phyloP scores from a whole-genome alignment of 2,329 filamentous ascomycete genomes.

The Catunica adiposa region DNA sequence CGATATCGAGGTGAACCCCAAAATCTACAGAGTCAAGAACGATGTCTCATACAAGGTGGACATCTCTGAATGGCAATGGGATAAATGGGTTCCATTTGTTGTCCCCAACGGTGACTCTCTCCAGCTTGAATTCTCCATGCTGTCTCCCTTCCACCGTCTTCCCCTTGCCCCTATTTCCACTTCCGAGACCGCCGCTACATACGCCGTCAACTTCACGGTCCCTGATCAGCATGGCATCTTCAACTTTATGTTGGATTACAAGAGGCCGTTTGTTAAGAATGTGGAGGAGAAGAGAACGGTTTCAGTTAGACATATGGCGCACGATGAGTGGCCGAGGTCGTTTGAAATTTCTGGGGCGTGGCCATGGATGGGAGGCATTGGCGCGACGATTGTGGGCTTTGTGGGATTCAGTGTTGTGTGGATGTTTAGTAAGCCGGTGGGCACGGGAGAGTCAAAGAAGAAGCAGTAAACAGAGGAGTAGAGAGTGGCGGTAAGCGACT shows the following conservation, averaged over 20 bases:
- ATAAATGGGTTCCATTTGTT: constrained; percentile 58
- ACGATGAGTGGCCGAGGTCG: constrained; percentile 89
- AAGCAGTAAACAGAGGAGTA: constrained; percentile 24
- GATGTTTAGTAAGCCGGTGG: constrained; percentile 50
- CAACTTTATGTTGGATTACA: constrained; percentile 96
- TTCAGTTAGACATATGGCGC: constrained; percentile 87
- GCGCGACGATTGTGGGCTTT: constrained; percentile 69
- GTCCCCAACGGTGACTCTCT: constrained; percentile 54
- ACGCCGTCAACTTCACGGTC: constrained; percentile 57
- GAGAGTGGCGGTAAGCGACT: neutral
- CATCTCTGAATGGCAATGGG: constrained; percentile 65
- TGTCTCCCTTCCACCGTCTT: constrained; percentile 90
- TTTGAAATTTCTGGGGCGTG: constrained; percentile 80
- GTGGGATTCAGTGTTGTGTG: constrained; percentile 71
- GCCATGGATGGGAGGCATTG: constrained; percentile 86
- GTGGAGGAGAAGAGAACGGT: constrained; percentile 91
- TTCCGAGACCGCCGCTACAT: constrained; percentile 55
- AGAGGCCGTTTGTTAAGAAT: constrained; percentile 76
- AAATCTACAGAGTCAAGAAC: constrained; percentile 90
- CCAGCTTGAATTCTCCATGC: constrained; percentile 97
- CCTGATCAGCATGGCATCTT: constrained; percentile 99
- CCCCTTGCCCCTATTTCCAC: constrained; percentile 42
- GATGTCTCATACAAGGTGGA: constrained; percentile 86
- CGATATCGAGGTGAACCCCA: constrained; percentile 56
- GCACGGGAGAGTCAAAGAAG: constrained; percentile 27